phyloP scores from a whole-genome alignment of 2,329 filamentous ascomycete genomes.

The Aureobasidium sp. region DNA sequence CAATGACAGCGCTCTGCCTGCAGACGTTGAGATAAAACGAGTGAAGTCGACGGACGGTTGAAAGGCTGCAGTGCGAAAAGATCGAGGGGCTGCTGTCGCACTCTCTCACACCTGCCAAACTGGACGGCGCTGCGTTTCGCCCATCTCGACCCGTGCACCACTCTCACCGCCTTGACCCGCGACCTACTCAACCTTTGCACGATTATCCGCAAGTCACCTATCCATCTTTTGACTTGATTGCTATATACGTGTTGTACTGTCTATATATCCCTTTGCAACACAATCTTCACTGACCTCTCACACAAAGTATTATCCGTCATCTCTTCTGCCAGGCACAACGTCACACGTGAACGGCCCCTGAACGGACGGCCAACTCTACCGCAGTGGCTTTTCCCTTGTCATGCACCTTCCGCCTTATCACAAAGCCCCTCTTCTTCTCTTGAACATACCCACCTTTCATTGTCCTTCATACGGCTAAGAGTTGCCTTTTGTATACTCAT shows the following conservation, averaged over 20 bases:
- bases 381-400: neutral
- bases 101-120: neutral
- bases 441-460: neutral
- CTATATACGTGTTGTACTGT: neutral
- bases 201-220: neutral
- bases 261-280: neutral
- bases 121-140: neutral
- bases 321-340: neutral
- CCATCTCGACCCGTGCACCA: neutral
- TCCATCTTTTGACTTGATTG: neutral
- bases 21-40: conserved; percentile 1
- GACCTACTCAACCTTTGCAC: neutral
- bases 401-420: neutral
- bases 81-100: conserved; percentile 3
- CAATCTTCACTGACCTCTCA: neutral
- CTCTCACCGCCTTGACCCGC: neutral
- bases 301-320: neutral
- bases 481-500: neutral
- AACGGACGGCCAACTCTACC: neutral
- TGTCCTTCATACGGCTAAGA: neutral
- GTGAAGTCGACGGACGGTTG: neutral
- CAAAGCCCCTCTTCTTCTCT: neutral
- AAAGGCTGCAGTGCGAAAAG: neutral
- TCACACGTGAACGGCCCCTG: conserved; percentile 5
- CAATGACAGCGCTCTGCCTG: neutral